Evolutionary conservation across 768 basidiomycete genomes (phyloP), one percentile per base, ranked within the genome.

Genomic region (Russula sp.): DNA sequence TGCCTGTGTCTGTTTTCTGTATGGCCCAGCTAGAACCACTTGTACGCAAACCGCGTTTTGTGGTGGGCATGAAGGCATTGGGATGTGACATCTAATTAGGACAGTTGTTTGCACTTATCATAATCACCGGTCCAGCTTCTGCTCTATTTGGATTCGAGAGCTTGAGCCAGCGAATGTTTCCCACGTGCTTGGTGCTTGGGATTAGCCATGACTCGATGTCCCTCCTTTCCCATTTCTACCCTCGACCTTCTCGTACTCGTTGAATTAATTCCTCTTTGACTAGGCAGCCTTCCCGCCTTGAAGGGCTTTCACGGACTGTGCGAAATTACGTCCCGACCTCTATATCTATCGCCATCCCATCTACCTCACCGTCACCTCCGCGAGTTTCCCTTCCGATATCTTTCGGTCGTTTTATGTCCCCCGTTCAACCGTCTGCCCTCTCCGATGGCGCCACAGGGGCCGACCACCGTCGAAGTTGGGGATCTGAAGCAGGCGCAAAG

Each of bases 291-390:
- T 77, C 81, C 0, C 75, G 80, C 59, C 73, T 83, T 20, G 80
- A 82, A 70, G 75, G 74, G 25, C 74, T 84, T 64, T 80, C 83
- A 10, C 78, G 79, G 20, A 77, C 81, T 10, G 73, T 84, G 32
- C 79, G 82, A 49, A 77, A 74, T 63, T 84, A 84, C 58, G 79
- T 82, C 8, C 83, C 82, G 4, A 74, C 78, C 18, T 78, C 79
- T 8, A 79, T 82, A 54, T 73, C 79, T 14, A 77, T 83, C 34
- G 77, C 82, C 1, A 75, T 83, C n/a, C 78, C 82, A 0, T 70
- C 74, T 2, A 76, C 80, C 1, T 71, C 74, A 0, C 79, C 81
- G 16, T 76, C 81, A 18, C 78, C 80, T 0, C 79, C 80, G 1
- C 75, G 76, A 14, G 76, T 82, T 29, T 82, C 82, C 5, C 73